Evolutionary conservation across 2,329 filamentous ascomycete species (phyloP).

Genomic region (Aspergillus neotritici): DNA sequence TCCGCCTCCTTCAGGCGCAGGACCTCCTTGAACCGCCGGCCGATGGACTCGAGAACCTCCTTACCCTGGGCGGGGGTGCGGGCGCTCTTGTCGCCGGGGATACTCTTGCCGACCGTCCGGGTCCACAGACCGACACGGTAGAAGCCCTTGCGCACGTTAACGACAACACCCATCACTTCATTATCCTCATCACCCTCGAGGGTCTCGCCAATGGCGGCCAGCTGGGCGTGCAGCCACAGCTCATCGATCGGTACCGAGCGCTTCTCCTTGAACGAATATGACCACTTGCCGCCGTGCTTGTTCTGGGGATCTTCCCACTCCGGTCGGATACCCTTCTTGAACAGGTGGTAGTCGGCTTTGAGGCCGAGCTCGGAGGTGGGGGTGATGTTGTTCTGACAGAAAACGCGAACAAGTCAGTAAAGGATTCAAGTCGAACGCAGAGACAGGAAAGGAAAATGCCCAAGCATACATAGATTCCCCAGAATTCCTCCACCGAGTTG

Average conservation of each 20-base stretch:
- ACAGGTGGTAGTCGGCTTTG: slow-evolving; percentile 99
- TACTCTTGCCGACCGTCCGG: slow-evolving; percentile 80
- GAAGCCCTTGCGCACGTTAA: slow-evolving; percentile 97
- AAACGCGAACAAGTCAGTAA: slow-evolving; percentile 9
- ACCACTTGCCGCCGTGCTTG: slow-evolving; percentile 99
- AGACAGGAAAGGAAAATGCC: background rate
- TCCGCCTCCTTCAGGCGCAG: slow-evolving; percentile 73
- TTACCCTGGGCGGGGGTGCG: slow-evolving; percentile 74
- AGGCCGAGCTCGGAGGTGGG: slow-evolving; percentile 90
- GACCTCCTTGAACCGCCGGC: slow-evolving; percentile 86
- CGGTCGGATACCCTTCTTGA: slow-evolving; percentile 93
- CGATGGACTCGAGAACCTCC: slow-evolving; percentile 78
- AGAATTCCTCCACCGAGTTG: slow-evolving; percentile 98
- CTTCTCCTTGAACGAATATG: slow-evolving; percentile 97
- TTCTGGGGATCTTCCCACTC: slow-evolving; percentile 99
- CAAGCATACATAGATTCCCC: slow-evolving; percentile 89
- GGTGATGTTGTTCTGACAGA: slow-evolving; percentile 87
- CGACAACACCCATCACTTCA: slow-evolving; percentile 98
- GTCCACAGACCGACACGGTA: slow-evolving; percentile 98
- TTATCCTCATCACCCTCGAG: slow-evolving; percentile 89
- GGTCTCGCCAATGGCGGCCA: slow-evolving; percentile 93
- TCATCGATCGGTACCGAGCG: slow-evolving; percentile 85
- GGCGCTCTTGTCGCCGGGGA: slow-evolving; percentile 69
- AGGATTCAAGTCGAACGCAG: background rate
- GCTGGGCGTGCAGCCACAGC: slow-evolving; percentile 94